Evolutionary conservation across 2,329 filamentous ascomycete genomes (phyloP), one percentile per base, ranked within the genome.

Genomic region (Exophiala spinifera): DNA sequence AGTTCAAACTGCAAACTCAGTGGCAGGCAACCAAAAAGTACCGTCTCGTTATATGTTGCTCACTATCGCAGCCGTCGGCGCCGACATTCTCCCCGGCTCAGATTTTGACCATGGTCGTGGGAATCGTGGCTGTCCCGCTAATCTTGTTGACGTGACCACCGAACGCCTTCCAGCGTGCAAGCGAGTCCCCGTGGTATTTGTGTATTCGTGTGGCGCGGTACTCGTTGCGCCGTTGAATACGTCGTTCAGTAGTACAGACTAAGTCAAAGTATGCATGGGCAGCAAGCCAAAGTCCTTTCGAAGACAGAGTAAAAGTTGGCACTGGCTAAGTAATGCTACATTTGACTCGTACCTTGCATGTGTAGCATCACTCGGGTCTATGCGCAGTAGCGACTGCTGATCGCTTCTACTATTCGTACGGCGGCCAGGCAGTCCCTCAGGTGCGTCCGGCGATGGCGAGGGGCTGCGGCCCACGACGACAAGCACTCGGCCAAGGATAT

Each of bases 111-210:
- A 39, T 28, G 21, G 23, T 20, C 11, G 20, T 33, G n/a, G 13
- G n/a, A 39, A 53, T 46, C 31, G 44, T 47, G 50, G 50, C 51
- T 54, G 46, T 28, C 45, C 51, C 51, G 46, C 52, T 46, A 55
- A 55, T 55, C 46, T 55, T 40, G 31, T 33, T 55, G 52, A 55
- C 52, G 52, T 55, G 52, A 55, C 39, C 46, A 43, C 10, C 25
- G 21, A 44, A 40, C 34, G n/a, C 36, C 20, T 43, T 28, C 15
- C 20, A 21, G n/a, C 10, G 21, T 37, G 37, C 21, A 40, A 44
- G 39, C 28, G 20, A 42, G 34, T 7, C 21, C 23, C 46, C 20
- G 17, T 25, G 34, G 34, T 33, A 14, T 13, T 14, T 42, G 11
- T 14, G 20, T 8, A 11, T 5, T 25, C n/a, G n/a, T 42, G 39